These are phyloP conservation scores for Aspergillus phoenicis DNA, from an alignment of 2,329 filamentous ascomycete species.

Conservation along the genomic window DNA sequence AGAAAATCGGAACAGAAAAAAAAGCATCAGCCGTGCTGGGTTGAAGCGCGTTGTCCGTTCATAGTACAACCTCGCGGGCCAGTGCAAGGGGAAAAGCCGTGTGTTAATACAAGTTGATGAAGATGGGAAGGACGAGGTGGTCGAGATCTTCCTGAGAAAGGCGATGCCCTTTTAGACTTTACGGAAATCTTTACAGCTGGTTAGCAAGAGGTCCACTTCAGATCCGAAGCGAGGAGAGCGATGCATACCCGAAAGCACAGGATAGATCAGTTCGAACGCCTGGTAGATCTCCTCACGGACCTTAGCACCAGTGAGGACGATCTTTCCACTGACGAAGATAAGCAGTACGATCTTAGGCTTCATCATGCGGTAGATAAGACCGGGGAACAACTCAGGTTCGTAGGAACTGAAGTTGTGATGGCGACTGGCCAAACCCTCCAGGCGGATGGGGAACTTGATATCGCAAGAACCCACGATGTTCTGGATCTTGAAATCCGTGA, in stretches of 20 bases:
- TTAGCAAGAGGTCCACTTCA: constrained; percentile 4
- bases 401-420: constrained; percentile 99
- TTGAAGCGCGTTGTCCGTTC: constrained; percentile 19
- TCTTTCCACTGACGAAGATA: constrained; percentile 98
- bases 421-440: constrained; percentile 92
- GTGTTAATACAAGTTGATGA: constrained; percentile 34
- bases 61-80: constrained; percentile 20
- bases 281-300: constrained; percentile 98
- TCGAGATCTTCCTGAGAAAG: constrained; percentile 22
- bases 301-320: constrained; percentile 95
- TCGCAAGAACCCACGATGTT: constrained; percentile 99
- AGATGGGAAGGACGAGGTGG: constrained; percentile 19
- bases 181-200: constrained; percentile 58
- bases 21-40: constrained; percentile 16
- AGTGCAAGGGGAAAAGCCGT: constrained; percentile 22
- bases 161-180: constrained; percentile 53
- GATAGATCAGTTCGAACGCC: constrained; percentile 96
- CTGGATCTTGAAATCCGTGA: constrained; percentile 99
- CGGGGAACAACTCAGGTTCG: constrained; percentile 96
- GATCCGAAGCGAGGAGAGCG: not conserved
- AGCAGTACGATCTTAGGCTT: constrained; percentile 98
- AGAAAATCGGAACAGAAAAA: not conserved
- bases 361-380: constrained; percentile 99
- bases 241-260: constrained; percentile 78
- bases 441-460: constrained; percentile 97